Evolutionary conservation across 1,139 yeast species (phyloP).

Genomic region (Candida sp.): DNA sequence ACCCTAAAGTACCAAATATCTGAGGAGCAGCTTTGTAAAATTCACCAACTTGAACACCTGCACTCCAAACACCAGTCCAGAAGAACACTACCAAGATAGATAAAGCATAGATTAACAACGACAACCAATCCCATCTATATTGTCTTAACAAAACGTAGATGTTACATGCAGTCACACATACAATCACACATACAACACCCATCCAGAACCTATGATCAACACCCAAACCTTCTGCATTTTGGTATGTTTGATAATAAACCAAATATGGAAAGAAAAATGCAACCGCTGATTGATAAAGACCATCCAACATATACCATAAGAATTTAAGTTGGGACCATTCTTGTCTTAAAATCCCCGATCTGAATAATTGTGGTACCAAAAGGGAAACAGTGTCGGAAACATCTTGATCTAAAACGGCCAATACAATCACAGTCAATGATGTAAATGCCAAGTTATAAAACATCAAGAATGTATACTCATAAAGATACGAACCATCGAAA

Average conservation of each 20-base stretch:
- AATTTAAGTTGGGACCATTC: constrained; percentile 56
- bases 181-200: constrained; percentile 47
- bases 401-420: constrained; percentile 62
- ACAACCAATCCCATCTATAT: constrained; percentile 61
- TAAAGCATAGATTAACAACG: constrained; percentile 43
- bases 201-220: constrained; percentile 60
- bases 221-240: constrained; percentile 44
- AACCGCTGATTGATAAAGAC: constrained; percentile 54
- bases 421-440: constrained; percentile 56
- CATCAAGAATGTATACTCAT: constrained; percentile 61
- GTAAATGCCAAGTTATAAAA: constrained; percentile 65
- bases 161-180: constrained; percentile 52
- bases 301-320: constrained; percentile 56
- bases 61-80: constrained; percentile 65
- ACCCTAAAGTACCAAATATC: constrained; percentile 46
- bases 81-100: constrained; percentile 53
- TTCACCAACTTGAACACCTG: constrained; percentile 35
- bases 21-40: constrained; percentile 57
- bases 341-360: constrained; percentile 48
- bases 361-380: constrained; percentile 57
- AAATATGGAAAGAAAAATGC: constrained; percentile 56
- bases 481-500: constrained; percentile 61
- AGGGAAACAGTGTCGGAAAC: constrained; percentile 56
- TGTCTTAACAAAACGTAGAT: constrained; percentile 54
- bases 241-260: constrained; percentile 42